phyloP scores from a whole-genome alignment of 495 filamentous ascomycete genomes.

The Penicillium fimorum region DNA sequence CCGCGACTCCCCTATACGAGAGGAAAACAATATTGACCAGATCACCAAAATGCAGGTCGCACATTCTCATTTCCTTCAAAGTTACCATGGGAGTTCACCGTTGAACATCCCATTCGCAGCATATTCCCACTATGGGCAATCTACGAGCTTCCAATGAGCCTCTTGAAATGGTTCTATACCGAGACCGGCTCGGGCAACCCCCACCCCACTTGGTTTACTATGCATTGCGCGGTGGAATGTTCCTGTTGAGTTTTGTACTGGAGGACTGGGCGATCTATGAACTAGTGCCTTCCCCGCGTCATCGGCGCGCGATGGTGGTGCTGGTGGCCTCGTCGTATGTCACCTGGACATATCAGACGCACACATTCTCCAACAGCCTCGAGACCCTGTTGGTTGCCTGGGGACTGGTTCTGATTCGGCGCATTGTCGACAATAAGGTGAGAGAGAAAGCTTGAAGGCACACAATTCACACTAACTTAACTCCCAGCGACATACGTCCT shows the following conservation, averaged over 20 bases:
- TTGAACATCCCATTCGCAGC: slow-evolving; percentile 80
- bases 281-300: slow-evolving; percentile 69
- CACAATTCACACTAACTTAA: slow-evolving; percentile 8
- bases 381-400: slow-evolving; percentile 90
- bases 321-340: slow-evolving; percentile 94
- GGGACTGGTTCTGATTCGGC: slow-evolving; percentile 84
- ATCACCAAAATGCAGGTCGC: slow-evolving; percentile 57
- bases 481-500: slow-evolving; percentile 64
- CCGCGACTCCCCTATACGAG: slow-evolving; percentile 19
- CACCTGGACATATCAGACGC: slow-evolving; percentile 97
- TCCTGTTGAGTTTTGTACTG: slow-evolving; percentile 87
- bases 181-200: slow-evolving; percentile 51
- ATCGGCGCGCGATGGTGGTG: slow-evolving; percentile 69
- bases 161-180: slow-evolving; percentile 83
- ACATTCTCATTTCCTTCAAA: slow-evolving; percentile 85
- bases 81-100: slow-evolving; percentile 93
- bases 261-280: slow-evolving; percentile 98
- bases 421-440: slow-evolving; percentile 77
- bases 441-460: slow-evolving; percentile 6
- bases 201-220: slow-evolving; percentile 81
- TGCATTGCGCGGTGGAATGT: slow-evolving; percentile 82
- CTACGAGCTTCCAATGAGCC: slow-evolving; percentile 88
- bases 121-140: slow-evolving; percentile 93
- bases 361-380: slow-evolving; percentile 97
- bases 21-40: slow-evolving; percentile 5